These are phyloP conservation scores for Neltuma alba DNA, from an alignment of 306 rosid genomes.

Conservation along the genomic window DNA sequence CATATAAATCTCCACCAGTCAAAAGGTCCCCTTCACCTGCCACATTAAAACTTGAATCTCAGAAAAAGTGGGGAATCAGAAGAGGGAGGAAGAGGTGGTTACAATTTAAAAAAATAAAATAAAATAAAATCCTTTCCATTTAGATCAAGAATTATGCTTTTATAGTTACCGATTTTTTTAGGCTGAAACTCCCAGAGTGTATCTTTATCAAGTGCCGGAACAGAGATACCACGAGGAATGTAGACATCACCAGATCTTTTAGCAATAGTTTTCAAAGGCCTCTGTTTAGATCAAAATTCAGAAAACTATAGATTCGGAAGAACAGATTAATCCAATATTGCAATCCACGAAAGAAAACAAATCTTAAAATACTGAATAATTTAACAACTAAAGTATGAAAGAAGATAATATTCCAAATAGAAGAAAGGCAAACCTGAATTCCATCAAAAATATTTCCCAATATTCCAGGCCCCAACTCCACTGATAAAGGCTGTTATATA, in stretches of 20 bases:
- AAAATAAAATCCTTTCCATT: not conserved
- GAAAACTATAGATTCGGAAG: not conserved
- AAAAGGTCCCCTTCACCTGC: constrained; percentile 76
- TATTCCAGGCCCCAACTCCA: constrained; percentile 87
- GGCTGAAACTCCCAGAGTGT: constrained; percentile 80
- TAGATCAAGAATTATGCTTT: not conserved
- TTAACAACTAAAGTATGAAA: not conserved
- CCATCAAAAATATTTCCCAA: constrained; percentile 83
- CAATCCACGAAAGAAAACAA: not conserved
- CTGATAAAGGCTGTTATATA: constrained; percentile 68
- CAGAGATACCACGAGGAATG: constrained; percentile 80
- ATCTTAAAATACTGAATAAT: not conserved
- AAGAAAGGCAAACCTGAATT: constrained; percentile 62
- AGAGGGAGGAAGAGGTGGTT: not conserved
- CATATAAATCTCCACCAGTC: constrained; percentile 82
- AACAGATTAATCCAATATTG: not conserved
- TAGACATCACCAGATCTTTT: constrained; percentile 82
- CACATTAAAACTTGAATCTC: constrained; percentile 21
- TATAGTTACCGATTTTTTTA: constrained; percentile 56
- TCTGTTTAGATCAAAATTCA: constrained; percentile 40
- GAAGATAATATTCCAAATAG: not conserved
- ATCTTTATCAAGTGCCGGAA: constrained; percentile 87
- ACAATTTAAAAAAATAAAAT: too few species aligned
- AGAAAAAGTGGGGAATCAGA: not conserved
- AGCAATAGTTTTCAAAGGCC: constrained; percentile 88